Evolutionary conservation across 352 stramenopile species (phyloP), one percentile per base, ranked within the genome.

Genomic region (Globisporangium yorkense): DNA sequence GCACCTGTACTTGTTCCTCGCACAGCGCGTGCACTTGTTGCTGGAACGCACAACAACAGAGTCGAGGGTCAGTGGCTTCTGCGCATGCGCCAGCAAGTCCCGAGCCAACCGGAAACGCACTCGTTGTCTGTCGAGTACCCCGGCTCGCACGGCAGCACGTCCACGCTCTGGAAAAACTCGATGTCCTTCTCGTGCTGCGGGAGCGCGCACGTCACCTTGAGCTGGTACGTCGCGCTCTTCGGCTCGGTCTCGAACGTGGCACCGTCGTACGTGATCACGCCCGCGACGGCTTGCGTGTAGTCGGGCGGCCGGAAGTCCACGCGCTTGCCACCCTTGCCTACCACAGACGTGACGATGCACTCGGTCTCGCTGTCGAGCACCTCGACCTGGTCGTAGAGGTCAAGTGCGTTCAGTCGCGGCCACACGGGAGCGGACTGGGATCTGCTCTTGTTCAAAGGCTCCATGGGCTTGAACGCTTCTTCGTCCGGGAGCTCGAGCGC

Each of bases 301-400:
- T 65, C 62, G 0, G 52, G 59, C 13, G 78, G 76, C 37, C 63
- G 65, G 50, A 87, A 87, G 21, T 27, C 57, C 37, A 50, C 57
- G 5, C 51, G 57, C 18, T 5, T 41, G 13, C 69, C 72, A 6
- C 48, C 55, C 12, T 24, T 15, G 16, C 10, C 29, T 2, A 31
- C 12, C 18, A 65, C 44, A 3, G 59, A 37, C 5, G 40, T 33
- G 13, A 78, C 62, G 18, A 57, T 39, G 43, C 79, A 89, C 43
- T 73, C 53, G 0, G 79, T 88, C 31, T 66, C 48, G 29, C 57
- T 70, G 41, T 89, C 79, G 13, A 89, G 60, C 2, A 85, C 74
- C 56, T 89, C 77, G 24, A 85, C 65, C 51, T 89, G 79, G 0
- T 65, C 64, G 48, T 89, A 89, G 1, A 87, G 41, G 52, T 89